A percentile compares a stretch with the other conserved stretches of the same genome.
Evolutionary conservation across 257 asterid genomes (phyloP).

Genomic region (Solanum etuberosum): DNA sequence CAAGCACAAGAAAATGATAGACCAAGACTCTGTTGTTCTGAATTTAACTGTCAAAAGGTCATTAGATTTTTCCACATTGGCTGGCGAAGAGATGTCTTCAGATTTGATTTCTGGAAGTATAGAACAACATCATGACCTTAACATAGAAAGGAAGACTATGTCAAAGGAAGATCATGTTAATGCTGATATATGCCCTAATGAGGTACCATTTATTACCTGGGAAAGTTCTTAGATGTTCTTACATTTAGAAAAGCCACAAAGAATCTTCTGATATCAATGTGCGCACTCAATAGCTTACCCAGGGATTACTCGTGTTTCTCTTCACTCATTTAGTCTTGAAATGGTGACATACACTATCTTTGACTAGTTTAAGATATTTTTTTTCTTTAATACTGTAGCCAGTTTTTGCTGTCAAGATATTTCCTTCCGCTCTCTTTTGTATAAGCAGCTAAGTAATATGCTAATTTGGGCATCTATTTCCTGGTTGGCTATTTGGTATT

Average conservation of each 20-base stretch:
- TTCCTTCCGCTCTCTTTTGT: neutral
- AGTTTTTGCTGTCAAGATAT: neutral
- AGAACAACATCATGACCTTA: neutral
- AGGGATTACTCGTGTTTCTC: neutral
- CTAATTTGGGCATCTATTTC: neutral
- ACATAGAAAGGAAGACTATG: neutral
- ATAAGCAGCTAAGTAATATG: neutral
- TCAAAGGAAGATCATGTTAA: neutral
- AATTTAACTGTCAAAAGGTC: slow-evolving; percentile 54
- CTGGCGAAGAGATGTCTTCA: slow-evolving; percentile 9
- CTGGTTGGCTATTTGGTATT: neutral
- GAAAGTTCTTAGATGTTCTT: neutral
- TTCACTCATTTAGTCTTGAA: neutral
- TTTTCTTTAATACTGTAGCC: neutral
- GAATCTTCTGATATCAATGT: neutral
- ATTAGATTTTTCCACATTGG: slow-evolving; percentile 39
- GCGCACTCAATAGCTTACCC: neutral
- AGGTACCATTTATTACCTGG: neutral
- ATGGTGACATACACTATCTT: neutral
- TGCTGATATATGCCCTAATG: neutral
- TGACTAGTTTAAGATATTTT: neutral
- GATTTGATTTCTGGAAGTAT: neutral
- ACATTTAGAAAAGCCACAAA: neutral
- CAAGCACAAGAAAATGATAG: slow-evolving; percentile 27
- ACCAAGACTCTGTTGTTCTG: slow-evolving; percentile 31